Conservation (phyloP, 2,329 filamentous ascomycete species). For the Sporothrix luriei region DNA sequence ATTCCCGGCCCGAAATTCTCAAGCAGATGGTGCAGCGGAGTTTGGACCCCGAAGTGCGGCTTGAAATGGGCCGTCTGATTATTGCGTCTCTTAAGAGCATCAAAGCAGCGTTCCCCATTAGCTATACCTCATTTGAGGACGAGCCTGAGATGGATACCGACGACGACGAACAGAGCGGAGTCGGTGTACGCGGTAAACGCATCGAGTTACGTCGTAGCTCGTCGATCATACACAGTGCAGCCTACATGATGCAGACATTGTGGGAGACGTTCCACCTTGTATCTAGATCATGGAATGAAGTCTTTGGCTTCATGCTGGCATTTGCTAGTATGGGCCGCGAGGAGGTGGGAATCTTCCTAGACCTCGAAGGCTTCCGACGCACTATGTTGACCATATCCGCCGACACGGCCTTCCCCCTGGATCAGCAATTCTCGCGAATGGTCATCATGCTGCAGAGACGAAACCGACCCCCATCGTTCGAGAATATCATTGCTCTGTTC, state of each 20-base stretch:
- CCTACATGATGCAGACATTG: slow-evolving; percentile 57
- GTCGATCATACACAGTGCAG: slow-evolving; percentile 45
- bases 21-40: slow-evolving; percentile 66
- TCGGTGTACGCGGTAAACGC: slow-evolving; percentile 33
- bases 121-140: slow-evolving; percentile 48
- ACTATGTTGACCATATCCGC: slow-evolving; percentile 63
- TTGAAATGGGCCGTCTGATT: slow-evolving; percentile 55
- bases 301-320: slow-evolving; percentile 69
- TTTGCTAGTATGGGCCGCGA: slow-evolving; percentile 64
- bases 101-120: slow-evolving; percentile 50
- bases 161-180: slow-evolving; percentile 39
- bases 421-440: slow-evolving; percentile 59
- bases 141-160: slow-evolving; percentile 38
- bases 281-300: slow-evolving; percentile 73
- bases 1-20: slow-evolving; percentile 58
- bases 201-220: slow-evolving; percentile 3
- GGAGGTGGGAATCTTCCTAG: slow-evolving; percentile 62
- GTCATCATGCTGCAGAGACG: slow-evolving; percentile 56
- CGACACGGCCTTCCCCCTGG: slow-evolving; percentile 57
- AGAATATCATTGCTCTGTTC: slow-evolving; percentile 55
- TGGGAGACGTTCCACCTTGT: slow-evolving; percentile 65
- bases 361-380: slow-evolving; percentile 61
- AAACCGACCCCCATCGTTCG: slow-evolving; percentile 57
- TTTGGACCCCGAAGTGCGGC: slow-evolving; percentile 59
- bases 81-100: slow-evolving; percentile 57